Evolutionary conservation across 2,329 filamentous ascomycete species (phyloP), one percentile per base, ranked within the genome.

Genomic region (Nemania bipapillata): DNA sequence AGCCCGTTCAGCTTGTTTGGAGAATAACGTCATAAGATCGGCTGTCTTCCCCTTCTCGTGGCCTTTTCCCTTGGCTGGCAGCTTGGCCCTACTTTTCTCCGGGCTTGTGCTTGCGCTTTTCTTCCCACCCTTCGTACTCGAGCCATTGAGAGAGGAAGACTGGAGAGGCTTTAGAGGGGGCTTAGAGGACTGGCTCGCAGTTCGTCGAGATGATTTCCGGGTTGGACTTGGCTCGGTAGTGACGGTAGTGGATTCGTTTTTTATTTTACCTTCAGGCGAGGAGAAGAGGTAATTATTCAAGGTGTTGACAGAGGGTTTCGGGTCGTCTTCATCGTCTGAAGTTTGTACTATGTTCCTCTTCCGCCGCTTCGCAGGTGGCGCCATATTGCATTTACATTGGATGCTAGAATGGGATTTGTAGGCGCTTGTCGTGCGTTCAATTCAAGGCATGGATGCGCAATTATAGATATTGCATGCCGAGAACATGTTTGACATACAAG

Each of bases 11-110:
- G 85, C 85, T 76, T 91, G 89, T 57, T 84, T 89, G 20, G 87
- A 89, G 72, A 91, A 91, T 20, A 90, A 81, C 0, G 86, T 83
- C 74, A 85, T 82, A 15, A 91, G 80, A 72, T 90, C 85, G 3
- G 83, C 87, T 6, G 85, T 85, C 69, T 85, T 87, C 4, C 83
- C 84, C 70, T 83, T 87, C 60, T 86, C 85, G 6, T 83, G 82
- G 5, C 77, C 69, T 68, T 83, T 85, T n/a, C 74, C 76, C 45
- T 74, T 73, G 37, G 75, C 78, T 30, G 70, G 47, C 0, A 71
- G 49, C 55, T 79, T 75, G 28, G 63, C 65, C 66, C 68, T 82
- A 2, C 76, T 68, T 74, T 84, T 86, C 65, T 80, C 82, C 3
- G 86, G 85, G 69, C 85, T 87, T 17, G 79, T 77, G 67, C 81